Base-by-base conservation (phyloP, 441 rosid genomes). In the Syzygium syzygioides region DNA sequence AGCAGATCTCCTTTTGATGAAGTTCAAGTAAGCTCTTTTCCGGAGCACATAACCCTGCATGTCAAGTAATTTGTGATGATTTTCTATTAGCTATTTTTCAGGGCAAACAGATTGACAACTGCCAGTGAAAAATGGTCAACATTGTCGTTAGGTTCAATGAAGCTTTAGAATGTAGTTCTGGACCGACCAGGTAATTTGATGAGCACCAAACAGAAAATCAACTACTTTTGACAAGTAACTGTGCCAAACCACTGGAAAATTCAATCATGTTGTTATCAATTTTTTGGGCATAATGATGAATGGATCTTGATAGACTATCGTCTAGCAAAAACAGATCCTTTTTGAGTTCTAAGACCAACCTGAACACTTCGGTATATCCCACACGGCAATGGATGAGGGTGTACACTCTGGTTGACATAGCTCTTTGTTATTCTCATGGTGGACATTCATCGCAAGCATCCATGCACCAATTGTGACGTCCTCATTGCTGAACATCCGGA, bases 401-500 rank as follows among this genome's bases (percentile, higher is more conserved):
- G 95, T 92, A 92, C 98, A 98, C 45, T 93, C 95, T 87, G 95
- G 91, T 91, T 90, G 92, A 90, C 98, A 96, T 48, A 97, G 94
- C 85, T 93, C 95, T 86, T 92, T 90, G 87, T 93, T 94, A 88
- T 98, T 91, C 93, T 98, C 99, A 30, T 97, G 98, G 86, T 95
- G 91, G 62, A 98, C 99, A 92, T 98, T 98, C 98, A 97, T 98
- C 89, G 99, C 98, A 84, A 98, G 96, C 98, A 98, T 97, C 99
- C 98, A 98, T 86, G 99, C 94, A 89, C 98, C 99, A 83, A 98
- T 96, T 62, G 98, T 98, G 86, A 97, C 99, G 90, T 97, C 99
- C 92, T 98, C 99, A 45, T 98, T 97, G 94, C 99, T 98, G 90
- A 97, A 97, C 99, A 97, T 97, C 92, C 98, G 94, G 88, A 97